Evolutionary conservation across 73 alveolate genomes (phyloP).

Genomic region (Tetrahymena borealis): DNA sequence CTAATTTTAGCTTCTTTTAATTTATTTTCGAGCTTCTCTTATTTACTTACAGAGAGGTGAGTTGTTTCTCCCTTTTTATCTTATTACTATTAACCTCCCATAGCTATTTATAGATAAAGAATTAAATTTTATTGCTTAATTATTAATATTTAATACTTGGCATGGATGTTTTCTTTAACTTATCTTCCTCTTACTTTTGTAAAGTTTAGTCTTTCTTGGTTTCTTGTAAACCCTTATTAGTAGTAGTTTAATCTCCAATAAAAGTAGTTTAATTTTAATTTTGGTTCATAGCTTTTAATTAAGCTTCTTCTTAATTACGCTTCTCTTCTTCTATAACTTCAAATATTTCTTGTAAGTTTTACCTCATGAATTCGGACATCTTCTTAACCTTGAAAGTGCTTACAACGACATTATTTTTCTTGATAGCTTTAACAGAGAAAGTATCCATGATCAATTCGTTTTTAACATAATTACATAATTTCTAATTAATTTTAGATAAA

Average conservation of each 20-base stretch:
- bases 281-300: background rate
- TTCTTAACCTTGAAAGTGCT: conserved; percentile 80
- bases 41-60: background rate
- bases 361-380: conserved; percentile 51
- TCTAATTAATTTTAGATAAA: background rate
- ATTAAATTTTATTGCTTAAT: background rate
- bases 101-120: background rate
- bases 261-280: background rate
- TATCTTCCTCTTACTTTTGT: background rate
- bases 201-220: background rate
- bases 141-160: background rate
- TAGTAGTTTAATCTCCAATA: background rate
- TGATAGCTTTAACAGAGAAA: conserved; percentile 73
- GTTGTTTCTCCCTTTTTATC: conserved; percentile 48
- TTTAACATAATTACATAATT: conserved; percentile 4
- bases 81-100: background rate
- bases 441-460: conserved; percentile 67
- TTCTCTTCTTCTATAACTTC: conserved; percentile 59
- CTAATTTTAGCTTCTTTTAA: conserved; percentile 48
- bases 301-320: conserved; percentile 24
- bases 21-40: background rate
- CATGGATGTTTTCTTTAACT: background rate
- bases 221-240: background rate
- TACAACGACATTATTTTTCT: conserved; percentile 48
- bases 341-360: conserved; percentile 30